Evolutionary conservation across 768 basidiomycete genomes (phyloP).

Genomic region (Cyathus striatus): DNA sequence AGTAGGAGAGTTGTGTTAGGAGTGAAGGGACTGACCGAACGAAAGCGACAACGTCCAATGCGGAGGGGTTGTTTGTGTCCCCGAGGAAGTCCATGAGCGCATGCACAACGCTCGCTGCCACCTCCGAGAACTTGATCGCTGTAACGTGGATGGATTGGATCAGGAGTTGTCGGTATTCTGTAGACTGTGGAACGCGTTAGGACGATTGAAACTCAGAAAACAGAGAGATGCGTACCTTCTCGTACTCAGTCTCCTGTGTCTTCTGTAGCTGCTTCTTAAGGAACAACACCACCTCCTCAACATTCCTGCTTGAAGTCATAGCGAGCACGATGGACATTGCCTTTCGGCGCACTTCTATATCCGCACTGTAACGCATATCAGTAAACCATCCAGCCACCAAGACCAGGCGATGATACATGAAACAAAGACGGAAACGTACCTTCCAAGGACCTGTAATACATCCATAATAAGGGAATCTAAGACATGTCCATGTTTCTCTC

Average conservation of each 20-base stretch:
- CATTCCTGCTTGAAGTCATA: slow-evolving; percentile 91
- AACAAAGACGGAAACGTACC: slow-evolving; percentile 30
- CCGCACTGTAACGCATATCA: slow-evolving; percentile 48
- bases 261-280: slow-evolving; percentile 96
- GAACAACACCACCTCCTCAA: slow-evolving; percentile 94
- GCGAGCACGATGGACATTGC: slow-evolving; percentile 85
- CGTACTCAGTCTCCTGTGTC: slow-evolving; percentile 88
- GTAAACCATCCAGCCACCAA: no score
- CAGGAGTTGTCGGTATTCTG: slow-evolving; percentile 92
- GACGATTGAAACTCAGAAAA: no score
- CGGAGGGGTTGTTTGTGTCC: slow-evolving; percentile 91
- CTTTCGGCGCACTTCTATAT: slow-evolving; percentile 95
- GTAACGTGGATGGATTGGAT: slow-evolving; percentile 97
- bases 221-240: slow-evolving; percentile 56
- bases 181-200: slow-evolving; percentile 58
- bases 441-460: slow-evolving; percentile 83
- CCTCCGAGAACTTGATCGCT: slow-evolving; percentile 94
- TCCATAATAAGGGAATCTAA: slow-evolving; percentile 94
- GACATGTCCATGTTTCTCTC: slow-evolving; percentile 82
- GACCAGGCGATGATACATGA: neutral
- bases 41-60: slow-evolving; percentile 86
- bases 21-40: slow-evolving; percentile 28
- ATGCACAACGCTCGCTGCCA: slow-evolving; percentile 93
- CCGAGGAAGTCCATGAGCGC: slow-evolving; percentile 92
- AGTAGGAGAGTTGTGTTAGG: neutral